Evolutionary conservation across 257 asterid genomes (phyloP).

Genomic region (Nicotiana paniculata): DNA sequence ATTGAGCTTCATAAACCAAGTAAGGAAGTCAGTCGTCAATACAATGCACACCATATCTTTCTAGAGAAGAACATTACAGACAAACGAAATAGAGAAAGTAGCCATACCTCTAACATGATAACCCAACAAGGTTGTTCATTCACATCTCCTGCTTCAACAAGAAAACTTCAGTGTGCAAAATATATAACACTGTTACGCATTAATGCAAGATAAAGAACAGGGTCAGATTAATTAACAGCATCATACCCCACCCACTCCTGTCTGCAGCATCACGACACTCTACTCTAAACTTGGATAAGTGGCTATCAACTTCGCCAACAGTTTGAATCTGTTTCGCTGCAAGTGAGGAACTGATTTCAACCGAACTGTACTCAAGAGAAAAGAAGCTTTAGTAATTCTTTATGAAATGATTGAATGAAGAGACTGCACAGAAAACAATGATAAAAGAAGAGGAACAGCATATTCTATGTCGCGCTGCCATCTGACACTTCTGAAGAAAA

Average conservation of each 20-base stretch:
- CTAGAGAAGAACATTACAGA: neutral
- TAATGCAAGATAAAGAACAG: conserved; percentile 15
- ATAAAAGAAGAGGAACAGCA: conserved; percentile 3
- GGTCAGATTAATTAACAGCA: conserved; percentile 15
- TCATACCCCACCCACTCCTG: conserved; percentile 83
- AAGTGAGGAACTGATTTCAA: conserved; percentile 91
- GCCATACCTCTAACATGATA: conserved; percentile 86
- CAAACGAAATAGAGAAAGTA: neutral
- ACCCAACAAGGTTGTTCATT: conserved; percentile 96
- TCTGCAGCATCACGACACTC: conserved; percentile 97
- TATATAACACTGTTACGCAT: neutral
- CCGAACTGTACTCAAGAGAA: conserved; percentile 61
- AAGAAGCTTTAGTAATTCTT: conserved; percentile 8
- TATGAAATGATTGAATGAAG: conserved; percentile 7
- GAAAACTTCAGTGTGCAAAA: conserved; percentile 1
- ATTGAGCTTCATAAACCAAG: neutral
- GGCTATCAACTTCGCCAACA: conserved; percentile 74
- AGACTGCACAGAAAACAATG: neutral
- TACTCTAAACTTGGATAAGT: conserved; percentile 60
- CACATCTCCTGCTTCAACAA: conserved; percentile 52
- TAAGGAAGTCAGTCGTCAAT: neutral
- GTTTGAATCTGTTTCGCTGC: conserved; percentile 87
- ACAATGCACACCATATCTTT: neutral
- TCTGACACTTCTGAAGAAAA: too few species aligned
- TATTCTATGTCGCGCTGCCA: neutral